These are phyloP conservation scores for Metschnikowia shivogae DNA, from an alignment of 805 yeast species.

Conservation along the genomic window DNA sequence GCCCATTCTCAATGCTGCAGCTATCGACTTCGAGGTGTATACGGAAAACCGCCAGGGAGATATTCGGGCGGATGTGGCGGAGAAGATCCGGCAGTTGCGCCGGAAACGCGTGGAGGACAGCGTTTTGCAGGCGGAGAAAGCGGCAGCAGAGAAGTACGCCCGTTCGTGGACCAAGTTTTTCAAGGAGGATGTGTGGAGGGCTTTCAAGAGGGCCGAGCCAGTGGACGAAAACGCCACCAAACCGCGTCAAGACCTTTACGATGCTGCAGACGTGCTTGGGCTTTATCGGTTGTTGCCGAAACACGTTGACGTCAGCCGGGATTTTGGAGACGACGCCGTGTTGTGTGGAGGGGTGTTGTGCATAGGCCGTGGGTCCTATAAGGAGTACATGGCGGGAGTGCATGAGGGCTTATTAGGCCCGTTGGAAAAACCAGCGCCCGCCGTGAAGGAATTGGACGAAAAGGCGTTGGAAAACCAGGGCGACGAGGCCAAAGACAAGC, in stretches of 20 bases:
- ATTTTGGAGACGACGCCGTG: conserved; percentile 39
- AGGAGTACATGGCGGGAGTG: conserved; percentile 84
- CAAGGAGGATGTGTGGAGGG: conserved; percentile 12
- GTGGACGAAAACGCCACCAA: background rate
- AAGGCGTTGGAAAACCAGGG: conserved; percentile 6
- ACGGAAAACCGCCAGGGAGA: conserved; percentile 86
- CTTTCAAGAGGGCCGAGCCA: conserved; percentile 7
- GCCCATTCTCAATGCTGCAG: conserved; percentile 80
- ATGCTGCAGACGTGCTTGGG: conserved; percentile 51
- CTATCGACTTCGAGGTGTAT: conserved; percentile 74
- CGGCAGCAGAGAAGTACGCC: conserved; percentile 12
- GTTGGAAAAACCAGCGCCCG: conserved; percentile 44
- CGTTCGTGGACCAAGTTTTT: conserved; percentile 29
- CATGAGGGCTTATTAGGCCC: conserved; percentile 97
- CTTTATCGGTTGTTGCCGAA: conserved; percentile 37
- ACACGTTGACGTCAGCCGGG: conserved; percentile 33
- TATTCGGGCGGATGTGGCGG: conserved; percentile 77
- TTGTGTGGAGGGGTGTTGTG: conserved; percentile 82
- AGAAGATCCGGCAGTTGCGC: conserved; percentile 69
- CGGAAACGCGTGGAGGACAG: conserved; percentile 26
- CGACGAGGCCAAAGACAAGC: conserved; percentile 15
- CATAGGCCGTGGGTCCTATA: conserved; percentile 92
- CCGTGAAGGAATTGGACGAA: conserved; percentile 14
- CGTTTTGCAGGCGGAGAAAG: conserved; percentile 3
- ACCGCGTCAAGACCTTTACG: conserved; percentile 35